These are phyloP conservation scores for Lactarius evosmus DNA, from an alignment of 768 basidiomycete species.

Conservation along the genomic window DNA sequence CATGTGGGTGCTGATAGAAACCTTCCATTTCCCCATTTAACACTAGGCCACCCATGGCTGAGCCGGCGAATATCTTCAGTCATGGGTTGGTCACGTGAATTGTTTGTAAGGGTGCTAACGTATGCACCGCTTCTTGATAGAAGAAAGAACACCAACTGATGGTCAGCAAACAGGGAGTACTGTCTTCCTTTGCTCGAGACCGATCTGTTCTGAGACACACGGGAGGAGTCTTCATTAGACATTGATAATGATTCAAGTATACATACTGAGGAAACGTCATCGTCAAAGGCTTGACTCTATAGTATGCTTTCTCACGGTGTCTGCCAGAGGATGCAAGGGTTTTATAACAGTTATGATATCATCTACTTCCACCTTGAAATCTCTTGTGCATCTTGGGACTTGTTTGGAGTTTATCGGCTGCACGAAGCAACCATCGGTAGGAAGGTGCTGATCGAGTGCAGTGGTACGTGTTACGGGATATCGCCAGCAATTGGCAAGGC, in stretches of 20 bases:
- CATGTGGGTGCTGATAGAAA: conserved; percentile 21
- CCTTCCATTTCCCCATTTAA: conserved; percentile 37
- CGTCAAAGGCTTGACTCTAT: neutral
- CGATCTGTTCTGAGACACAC: neutral
- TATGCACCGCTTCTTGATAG: conserved; percentile 43
- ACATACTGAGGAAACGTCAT: conserved; percentile 6
- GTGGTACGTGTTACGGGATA: too few species aligned
- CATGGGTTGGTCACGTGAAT: neutral
- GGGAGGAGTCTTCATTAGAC: neutral
- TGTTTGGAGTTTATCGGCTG: conserved; percentile 10
- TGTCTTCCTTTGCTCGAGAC: neutral
- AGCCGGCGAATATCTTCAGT: conserved; percentile 51
- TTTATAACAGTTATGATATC: too few species aligned
- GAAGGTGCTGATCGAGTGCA: too few species aligned
- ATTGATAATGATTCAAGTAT: neutral
- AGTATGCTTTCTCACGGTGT: neutral
- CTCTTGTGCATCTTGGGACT: conserved; percentile 6
- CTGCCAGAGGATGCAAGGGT: neutral
- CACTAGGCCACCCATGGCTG: conserved; percentile 42
- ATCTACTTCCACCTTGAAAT: conserved; percentile 6
- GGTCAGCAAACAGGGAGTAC: conserved; percentile 41
- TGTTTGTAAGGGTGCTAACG: neutral
- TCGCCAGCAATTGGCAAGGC: too few species aligned
- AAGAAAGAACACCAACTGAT: conserved; percentile 59
- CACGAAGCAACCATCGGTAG: conserved; percentile 1